Base-by-base conservation (phyloP, 257 asterid genomes). In the Asclepias syriaca region DNA sequence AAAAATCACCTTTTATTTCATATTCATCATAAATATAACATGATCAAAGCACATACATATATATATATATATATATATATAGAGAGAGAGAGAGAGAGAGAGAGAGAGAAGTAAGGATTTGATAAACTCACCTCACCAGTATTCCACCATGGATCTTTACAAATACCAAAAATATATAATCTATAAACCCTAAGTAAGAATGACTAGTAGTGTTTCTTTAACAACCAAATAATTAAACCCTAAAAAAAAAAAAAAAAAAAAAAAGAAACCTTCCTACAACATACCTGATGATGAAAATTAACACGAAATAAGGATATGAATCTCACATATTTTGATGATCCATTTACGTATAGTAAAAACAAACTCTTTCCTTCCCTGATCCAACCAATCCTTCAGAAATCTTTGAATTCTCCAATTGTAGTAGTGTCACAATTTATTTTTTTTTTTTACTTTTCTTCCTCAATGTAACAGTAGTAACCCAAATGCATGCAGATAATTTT, bases 401-500 rank as follows among this genome's bases (percentile, higher is more conserved):
- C 11, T 6, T 8, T 43, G 48, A 43, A 43, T 43, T 43, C 48
- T 43, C 12, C 48, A 43, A 43, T 34, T 34, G 48, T 43, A 43
- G 48, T 43, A 8, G 48, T 43, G 48, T 0, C 11, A 43, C 2
- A 43, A 43, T 43, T 43, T 43, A 0, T 51, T 18, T 51, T 6
- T 3, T 2, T 29, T 29, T 29, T 29, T 29, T 24, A 0, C 0
- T 24, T 29, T 29, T 1, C 3, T 2, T 2, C 34, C 34, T 18
- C 57, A 51, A 51, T 51, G 48, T 16, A 15, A 16, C n/a, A 6
- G 7, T 13, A 18, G 39, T 34, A 34, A 34, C 5, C 39, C 19
- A 14, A 50, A 16, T 65, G 45, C 72, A 66, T 65, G 72, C 56
- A 50, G 45, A 32, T 22, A 29, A 55, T 55, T 55, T 34, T 34